Conservation (phyloP, 202 grass and related monocot genomes). For the Zizania palustris region DNA sequence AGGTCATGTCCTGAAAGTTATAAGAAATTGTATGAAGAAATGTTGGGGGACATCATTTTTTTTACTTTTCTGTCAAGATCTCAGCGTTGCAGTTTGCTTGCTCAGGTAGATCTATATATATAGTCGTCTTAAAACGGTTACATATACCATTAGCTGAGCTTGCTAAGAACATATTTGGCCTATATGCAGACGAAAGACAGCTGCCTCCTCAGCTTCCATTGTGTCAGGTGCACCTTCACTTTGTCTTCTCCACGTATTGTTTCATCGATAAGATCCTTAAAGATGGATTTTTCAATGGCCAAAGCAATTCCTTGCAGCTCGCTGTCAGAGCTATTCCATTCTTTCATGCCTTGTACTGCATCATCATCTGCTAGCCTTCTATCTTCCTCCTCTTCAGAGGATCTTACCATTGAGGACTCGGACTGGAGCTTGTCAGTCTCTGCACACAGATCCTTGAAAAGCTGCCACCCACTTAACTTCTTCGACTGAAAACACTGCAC, state of each 20-base stretch:
- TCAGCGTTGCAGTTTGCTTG: neutral
- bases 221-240: slow-evolving; percentile 27
- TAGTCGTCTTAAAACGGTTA: neutral
- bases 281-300: slow-evolving; percentile 62
- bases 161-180: neutral
- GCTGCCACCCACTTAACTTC: slow-evolving; percentile 34
- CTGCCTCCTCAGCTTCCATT: slow-evolving; percentile 47
- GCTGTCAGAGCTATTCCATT: slow-evolving; percentile 51
- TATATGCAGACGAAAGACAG: slow-evolving; percentile 38
- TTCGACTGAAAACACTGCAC: slow-evolving; percentile 27
- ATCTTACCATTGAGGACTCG: slow-evolving; percentile 25
- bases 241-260: slow-evolving; percentile 34
- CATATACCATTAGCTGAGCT: slow-evolving; percentile 9
- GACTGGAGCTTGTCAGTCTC: slow-evolving; percentile 53
- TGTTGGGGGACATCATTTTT: neutral
- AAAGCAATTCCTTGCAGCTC: slow-evolving; percentile 48
- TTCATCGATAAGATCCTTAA: slow-evolving; percentile 67
- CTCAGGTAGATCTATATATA: slow-evolving; percentile 14
- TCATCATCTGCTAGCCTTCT: slow-evolving; percentile 35
- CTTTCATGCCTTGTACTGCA: slow-evolving; percentile 42
- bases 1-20: slow-evolving; percentile 4
- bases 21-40: neutral
- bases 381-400: slow-evolving; percentile 28
- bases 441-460: slow-evolving; percentile 58
- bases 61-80: slow-evolving; percentile 12